Evolutionary conservation across 768 basidiomycete genomes (phyloP).

Genomic region (Termitomyces sp.): DNA sequence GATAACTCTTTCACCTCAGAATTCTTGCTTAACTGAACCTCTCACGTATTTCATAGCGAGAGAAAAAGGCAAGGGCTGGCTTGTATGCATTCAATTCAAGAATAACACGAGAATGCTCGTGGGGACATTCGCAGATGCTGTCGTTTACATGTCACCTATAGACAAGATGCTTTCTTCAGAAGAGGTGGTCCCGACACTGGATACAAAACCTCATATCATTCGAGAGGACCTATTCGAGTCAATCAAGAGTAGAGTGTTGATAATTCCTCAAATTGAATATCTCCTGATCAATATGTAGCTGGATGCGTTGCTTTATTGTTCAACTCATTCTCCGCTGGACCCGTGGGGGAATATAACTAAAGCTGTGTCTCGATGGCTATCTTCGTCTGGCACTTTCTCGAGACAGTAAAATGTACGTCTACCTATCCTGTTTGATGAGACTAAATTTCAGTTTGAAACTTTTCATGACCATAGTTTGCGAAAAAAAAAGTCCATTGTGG

Average conservation of each 20-base stretch:
- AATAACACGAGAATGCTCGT: not conserved
- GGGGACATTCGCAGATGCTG: conserved; percentile 28
- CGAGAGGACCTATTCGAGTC: conserved; percentile 24
- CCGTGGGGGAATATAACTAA: conserved; percentile 25
- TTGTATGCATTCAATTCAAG: conserved; percentile 18
- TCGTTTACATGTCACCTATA: conserved; percentile 26
- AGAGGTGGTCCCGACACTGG: conserved; percentile 22
- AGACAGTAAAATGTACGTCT: conserved; percentile 13
- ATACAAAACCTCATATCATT: conserved; percentile 25
- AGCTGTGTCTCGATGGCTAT: conserved; percentile 31
- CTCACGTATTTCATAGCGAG: conserved; percentile 20
- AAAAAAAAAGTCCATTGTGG: conserved; percentile 22
- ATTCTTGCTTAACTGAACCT: not conserved
- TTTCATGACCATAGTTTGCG: conserved; percentile 18
- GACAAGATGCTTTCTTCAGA: conserved; percentile 21
- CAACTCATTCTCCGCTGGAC: conserved; percentile 29
- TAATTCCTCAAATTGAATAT: conserved; percentile 27
- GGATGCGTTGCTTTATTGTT: conserved; percentile 18
- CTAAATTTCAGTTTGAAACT: not conserved
- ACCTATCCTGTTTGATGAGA: not conserved
- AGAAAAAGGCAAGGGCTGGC: conserved; percentile 25
- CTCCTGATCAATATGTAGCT: conserved; percentile 20
- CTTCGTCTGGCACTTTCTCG: no score
- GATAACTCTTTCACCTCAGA: not conserved
- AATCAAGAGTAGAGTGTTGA: conserved; percentile 25